Conservation (phyloP, 1,284 basidiomycete genomes). For the Cutaneotrichosporon sp. region DNA sequence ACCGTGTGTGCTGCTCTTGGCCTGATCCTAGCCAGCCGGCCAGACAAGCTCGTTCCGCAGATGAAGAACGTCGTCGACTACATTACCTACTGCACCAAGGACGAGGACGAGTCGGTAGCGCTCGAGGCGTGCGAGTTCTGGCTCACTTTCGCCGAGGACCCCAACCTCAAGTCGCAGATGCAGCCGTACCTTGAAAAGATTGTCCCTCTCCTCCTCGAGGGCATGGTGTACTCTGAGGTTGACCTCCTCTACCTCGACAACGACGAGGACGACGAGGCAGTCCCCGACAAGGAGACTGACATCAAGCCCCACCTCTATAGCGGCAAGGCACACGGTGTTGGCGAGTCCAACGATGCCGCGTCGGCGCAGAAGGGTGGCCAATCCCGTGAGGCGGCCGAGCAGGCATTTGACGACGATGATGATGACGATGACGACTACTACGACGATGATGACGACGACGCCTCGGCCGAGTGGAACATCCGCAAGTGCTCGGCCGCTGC, state of each 20-base stretch:
- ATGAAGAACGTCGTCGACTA: slow-evolving; percentile 95
- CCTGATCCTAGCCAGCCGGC: slow-evolving; percentile 82
- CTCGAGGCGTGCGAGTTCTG: slow-evolving; percentile 99
- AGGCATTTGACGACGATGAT: slow-evolving; percentile 61
- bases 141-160: slow-evolving; percentile 97
- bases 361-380: slow-evolving; percentile 30
- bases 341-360: slow-evolving; percentile 57
- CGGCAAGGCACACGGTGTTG: slow-evolving; percentile 74
- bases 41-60: slow-evolving; percentile 95
- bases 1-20: slow-evolving; percentile 97
- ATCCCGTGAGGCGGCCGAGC: slow-evolving; percentile 47
- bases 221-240: slow-evolving; percentile 96
- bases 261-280: slow-evolving; percentile 77
- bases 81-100: slow-evolving; percentile 97
- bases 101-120: slow-evolving; percentile 91
- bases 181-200: slow-evolving; percentile 82
- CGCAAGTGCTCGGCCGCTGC: slow-evolving; percentile 98
- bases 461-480: slow-evolving; percentile 98
- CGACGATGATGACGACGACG: slow-evolving; percentile 92
- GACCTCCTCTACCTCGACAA: slow-evolving; percentile 93
- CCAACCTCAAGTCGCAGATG: slow-evolving; percentile 76
- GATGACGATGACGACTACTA: slow-evolving; percentile 87
- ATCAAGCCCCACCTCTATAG: slow-evolving; percentile 93
- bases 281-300: slow-evolving; percentile 89
- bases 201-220: slow-evolving; percentile 88